phyloP scores from a whole-genome alignment of 495 filamentous ascomycete species.

The Penicillium nucicola region DNA sequence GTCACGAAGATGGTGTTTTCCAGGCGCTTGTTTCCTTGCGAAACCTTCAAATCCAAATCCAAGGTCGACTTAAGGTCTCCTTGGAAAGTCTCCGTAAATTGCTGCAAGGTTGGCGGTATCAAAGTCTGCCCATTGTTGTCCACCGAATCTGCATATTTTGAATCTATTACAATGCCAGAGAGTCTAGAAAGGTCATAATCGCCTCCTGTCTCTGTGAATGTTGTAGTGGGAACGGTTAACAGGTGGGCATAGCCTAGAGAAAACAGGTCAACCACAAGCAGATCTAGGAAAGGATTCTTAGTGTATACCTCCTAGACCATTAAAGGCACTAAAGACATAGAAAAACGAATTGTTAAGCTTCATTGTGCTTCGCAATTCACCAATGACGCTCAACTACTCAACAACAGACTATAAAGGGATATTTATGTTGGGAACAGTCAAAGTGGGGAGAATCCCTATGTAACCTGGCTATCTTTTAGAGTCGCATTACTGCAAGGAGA shows the following conservation, averaged over 20 bases:
- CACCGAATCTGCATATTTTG: constrained; percentile 29
- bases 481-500: constrained; percentile 12
- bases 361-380: not conserved
- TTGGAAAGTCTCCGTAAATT: constrained; percentile 43
- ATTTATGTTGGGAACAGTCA: not conserved
- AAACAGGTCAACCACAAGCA: not conserved
- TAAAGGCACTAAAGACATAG: not conserved
- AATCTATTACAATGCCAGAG: constrained; percentile 38
- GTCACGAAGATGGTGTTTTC: constrained; percentile 44
- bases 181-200: constrained; percentile 27
- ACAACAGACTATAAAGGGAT: not conserved
- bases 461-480: constrained; percentile 6
- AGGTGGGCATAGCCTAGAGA: constrained; percentile 5
- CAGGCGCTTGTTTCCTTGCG: constrained; percentile 7
- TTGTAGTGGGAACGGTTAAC: constrained; percentile 30
- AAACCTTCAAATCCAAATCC: constrained; percentile 23
- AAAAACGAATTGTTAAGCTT: not conserved
- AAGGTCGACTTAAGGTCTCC: constrained; percentile 32
- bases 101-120: constrained; percentile 43
- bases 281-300: no score
- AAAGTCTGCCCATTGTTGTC: constrained; percentile 42
- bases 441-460: constrained; percentile 9
- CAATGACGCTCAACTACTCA: not conserved
- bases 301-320: not conserved
- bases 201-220: constrained; percentile 29